phyloP scores from a whole-genome alignment of 2,329 filamentous ascomycete species.

The Aspergillus ochraceus region DNA sequence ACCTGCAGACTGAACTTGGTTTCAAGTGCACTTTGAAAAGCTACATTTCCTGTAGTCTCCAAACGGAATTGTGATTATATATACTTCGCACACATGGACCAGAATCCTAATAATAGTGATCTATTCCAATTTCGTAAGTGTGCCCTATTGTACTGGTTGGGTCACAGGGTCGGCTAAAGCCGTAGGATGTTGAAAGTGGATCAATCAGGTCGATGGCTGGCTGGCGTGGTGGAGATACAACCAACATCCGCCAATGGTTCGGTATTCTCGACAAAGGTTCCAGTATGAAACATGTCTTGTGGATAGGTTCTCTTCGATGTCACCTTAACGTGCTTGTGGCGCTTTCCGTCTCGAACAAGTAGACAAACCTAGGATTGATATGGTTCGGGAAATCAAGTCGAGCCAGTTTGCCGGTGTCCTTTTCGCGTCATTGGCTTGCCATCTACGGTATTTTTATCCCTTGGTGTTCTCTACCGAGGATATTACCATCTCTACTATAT shows the following conservation, averaged over 20 bases:
- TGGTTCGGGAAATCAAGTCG: too few relatives aligned
- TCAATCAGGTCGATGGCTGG: background rate
- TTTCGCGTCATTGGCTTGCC: too few relatives aligned
- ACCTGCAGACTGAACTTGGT: too few relatives aligned
- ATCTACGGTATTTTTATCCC: too few relatives aligned
- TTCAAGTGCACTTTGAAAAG: too few relatives aligned
- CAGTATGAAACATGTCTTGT: background rate
- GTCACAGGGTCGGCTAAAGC: background rate
- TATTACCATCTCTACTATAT: background rate
- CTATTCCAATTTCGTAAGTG: background rate
- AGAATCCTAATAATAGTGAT: background rate
- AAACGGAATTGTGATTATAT: too few relatives aligned
- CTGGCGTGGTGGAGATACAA: background rate
- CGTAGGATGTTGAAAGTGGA: background rate
- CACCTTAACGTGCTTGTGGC: background rate
- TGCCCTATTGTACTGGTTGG: background rate
- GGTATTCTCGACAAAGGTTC: background rate
- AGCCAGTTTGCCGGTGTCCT: too few relatives aligned
- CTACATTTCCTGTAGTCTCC: too few relatives aligned
- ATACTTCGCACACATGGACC: too few relatives aligned
- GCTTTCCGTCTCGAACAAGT: background rate
- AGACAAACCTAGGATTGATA: background rate
- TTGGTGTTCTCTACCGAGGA: background rate
- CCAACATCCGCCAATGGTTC: background rate
- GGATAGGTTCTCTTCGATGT: background rate